Evolutionary conservation across 2,329 filamentous ascomycete species (phyloP).

Genomic region (Colletotrichum truncatum): DNA sequence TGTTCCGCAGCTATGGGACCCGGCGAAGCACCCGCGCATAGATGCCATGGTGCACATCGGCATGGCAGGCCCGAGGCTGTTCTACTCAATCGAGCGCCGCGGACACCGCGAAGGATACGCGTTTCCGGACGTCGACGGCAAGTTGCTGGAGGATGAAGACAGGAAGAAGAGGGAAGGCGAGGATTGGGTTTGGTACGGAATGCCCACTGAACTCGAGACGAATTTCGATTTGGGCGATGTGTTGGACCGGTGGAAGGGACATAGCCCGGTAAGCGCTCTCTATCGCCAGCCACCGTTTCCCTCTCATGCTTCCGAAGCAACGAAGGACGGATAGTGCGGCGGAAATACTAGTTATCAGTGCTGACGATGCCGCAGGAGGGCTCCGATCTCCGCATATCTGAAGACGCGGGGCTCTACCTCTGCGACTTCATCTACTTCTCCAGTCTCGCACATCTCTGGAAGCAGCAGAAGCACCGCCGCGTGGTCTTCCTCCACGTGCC

Average conservation of each 20-base stretch:
- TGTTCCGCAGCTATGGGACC: slow-evolving; percentile 70
- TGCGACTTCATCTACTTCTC: slow-evolving; percentile 84
- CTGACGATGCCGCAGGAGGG: slow-evolving; percentile 43
- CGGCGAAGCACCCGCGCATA: slow-evolving; percentile 51
- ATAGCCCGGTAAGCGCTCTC: slow-evolving; percentile 53
- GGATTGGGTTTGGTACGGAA: slow-evolving; percentile 62
- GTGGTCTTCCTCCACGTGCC: slow-evolving; percentile 81
- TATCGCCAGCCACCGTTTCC: too few species aligned
- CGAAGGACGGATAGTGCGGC: too few species aligned
- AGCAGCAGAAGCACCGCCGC: slow-evolving; percentile 54
- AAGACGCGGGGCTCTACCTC: slow-evolving; percentile 77
- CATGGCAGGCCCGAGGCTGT: slow-evolving; percentile 72
- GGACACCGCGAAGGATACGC: slow-evolving; percentile 79
- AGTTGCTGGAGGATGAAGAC: slow-evolving; percentile 62
- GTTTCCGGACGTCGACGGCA: slow-evolving; percentile 75
- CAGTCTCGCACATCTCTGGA: slow-evolving; percentile 67
- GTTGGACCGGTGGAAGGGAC: slow-evolving; percentile 61
- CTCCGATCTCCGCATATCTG: slow-evolving; percentile 65
- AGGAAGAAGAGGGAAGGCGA: slow-evolving; percentile 41
- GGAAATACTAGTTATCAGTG: too few species aligned
- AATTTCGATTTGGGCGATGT: slow-evolving; percentile 68
- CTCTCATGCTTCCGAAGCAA: too few species aligned
- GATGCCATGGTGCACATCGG: slow-evolving; percentile 83
- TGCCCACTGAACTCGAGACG: slow-evolving; percentile 65
- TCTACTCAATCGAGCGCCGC: slow-evolving; percentile 76